Conservation (phyloP, 352 stramenopile genomes). For the Plasmopara viticola region DNA sequence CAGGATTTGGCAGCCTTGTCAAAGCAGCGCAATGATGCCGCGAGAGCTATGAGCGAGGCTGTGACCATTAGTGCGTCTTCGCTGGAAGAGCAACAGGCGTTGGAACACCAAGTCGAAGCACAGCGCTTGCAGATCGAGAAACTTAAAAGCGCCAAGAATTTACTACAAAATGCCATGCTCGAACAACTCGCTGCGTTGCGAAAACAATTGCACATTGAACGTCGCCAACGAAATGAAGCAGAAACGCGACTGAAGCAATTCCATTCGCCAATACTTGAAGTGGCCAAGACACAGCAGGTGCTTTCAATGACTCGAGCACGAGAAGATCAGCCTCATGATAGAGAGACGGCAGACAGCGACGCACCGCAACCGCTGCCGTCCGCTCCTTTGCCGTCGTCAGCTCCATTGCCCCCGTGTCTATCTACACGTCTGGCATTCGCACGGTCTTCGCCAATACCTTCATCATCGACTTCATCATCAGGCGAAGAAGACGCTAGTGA, state of each 20-base stretch:
- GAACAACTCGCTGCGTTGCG: constrained; percentile 69
- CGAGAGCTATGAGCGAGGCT: constrained; percentile 78
- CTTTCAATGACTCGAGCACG: constrained; percentile 1
- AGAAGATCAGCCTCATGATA: not conserved
- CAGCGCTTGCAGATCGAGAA: constrained; percentile 71
- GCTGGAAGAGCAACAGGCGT: constrained; percentile 66
- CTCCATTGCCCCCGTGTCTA: constrained; percentile 37
- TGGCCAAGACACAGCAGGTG: not conserved
- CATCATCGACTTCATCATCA: constrained; percentile 27
- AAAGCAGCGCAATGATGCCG: constrained; percentile 67
- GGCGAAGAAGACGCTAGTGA: constrained; percentile 16
- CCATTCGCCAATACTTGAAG: constrained; percentile 1
- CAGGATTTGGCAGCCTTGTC: constrained; percentile 57
- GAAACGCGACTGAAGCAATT: constrained; percentile 66
- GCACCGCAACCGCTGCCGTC: constrained; percentile 39
- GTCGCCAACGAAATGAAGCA: constrained; percentile 54
- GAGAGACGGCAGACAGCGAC: constrained; percentile 23
- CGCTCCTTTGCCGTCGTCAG: constrained; percentile 18
- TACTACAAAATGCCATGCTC: constrained; percentile 79
- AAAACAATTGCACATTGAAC: constrained; percentile 71
- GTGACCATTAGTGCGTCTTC: constrained; percentile 78
- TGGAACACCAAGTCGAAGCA: constrained; percentile 49
- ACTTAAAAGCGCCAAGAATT: constrained; percentile 65
- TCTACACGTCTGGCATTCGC: constrained; percentile 13
- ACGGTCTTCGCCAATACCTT: constrained; percentile 3